These are phyloP conservation scores for Collybiopsis confluens DNA, from an alignment of 768 basidiomycete species.

Conservation along the genomic window DNA sequence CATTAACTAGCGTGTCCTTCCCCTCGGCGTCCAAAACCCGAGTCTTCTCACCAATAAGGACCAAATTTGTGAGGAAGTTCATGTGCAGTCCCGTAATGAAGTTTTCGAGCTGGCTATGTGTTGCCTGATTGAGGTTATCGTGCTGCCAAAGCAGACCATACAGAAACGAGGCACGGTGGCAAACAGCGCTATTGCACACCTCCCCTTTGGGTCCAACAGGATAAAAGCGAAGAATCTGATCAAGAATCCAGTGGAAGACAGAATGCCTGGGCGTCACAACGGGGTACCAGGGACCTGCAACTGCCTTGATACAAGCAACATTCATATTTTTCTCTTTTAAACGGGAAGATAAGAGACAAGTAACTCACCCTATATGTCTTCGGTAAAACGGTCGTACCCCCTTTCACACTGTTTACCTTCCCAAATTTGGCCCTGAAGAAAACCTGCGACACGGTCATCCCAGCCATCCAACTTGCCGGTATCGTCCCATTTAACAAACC, in stretches of 20 bases:
- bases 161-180: slow-evolving; percentile 12
- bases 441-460: slow-evolving; percentile 13
- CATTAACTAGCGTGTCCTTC: slow-evolving; percentile 11
- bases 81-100: slow-evolving; percentile 14
- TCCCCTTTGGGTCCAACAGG: slow-evolving; percentile 12
- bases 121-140: slow-evolving; percentile 13
- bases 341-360: background rate
- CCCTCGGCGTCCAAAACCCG: slow-evolving; percentile 7
- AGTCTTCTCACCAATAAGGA: slow-evolving; percentile 8
- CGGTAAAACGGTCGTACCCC: background rate
- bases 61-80: slow-evolving; percentile 10
- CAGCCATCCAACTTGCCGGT: slow-evolving; percentile 10
- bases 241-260: slow-evolving; percentile 10
- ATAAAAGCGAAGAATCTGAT: slow-evolving; percentile 16
- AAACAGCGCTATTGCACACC: slow-evolving; percentile 13
- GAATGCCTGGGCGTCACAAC: background rate
- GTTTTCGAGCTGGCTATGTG: slow-evolving; percentile 11
- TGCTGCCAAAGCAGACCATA: slow-evolving; percentile 16
- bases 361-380: slow-evolving; percentile 9
- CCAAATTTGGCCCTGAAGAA: slow-evolving; percentile 13
- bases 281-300: slow-evolving; percentile 9
- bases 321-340: background rate
- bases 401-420: slow-evolving; percentile 11
- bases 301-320: background rate
- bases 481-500: slow-evolving; percentile 16